Percentiles rank a stretch among this genome's conserved stretches.
These are phyloP conservation scores for Penicillium sp. DNA, from an alignment of 2,329 filamentous ascomycete species.

Conservation along the genomic window DNA sequence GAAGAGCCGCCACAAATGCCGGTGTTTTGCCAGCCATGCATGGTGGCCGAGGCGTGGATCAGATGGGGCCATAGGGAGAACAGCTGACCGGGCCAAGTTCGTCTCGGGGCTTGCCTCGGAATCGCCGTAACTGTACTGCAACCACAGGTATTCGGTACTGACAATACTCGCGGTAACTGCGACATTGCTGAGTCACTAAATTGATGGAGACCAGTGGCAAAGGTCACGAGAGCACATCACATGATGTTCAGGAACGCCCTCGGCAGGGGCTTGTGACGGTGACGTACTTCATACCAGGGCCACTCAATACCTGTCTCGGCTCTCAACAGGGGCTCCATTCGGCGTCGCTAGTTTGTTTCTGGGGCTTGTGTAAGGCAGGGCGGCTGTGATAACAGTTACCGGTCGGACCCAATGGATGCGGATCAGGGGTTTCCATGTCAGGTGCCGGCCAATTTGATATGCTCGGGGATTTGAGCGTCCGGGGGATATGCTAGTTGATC, in stretches of 20 bases:
- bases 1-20: conserved; percentile 11
- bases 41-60: conserved; percentile 11
- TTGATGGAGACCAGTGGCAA: conserved; percentile 10
- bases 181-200: neutral
- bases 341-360: neutral
- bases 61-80: conserved; percentile 5
- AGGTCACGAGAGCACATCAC: conserved; percentile 19
- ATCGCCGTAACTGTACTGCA: neutral
- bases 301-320: neutral
- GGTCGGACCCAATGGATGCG: conserved; percentile 11
- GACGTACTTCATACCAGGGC: conserved; percentile 7
- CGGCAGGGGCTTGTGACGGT: conserved; percentile 17
- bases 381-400: conserved; percentile 12
- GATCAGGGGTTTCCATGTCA: conserved; percentile 3
- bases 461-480: conserved; percentile 2
- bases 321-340: neutral
- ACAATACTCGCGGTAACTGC: neutral
- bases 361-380: conserved; percentile 2
- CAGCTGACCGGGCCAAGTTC: conserved; percentile 5
- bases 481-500: neutral
- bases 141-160: neutral
- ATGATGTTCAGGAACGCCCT: conserved; percentile 16
- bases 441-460: conserved; percentile 9
- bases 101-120: neutral
- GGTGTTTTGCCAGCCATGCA: neutral